Conservation (phyloP, 177 flowering plant species). For the Vitis hybrid region DNA sequence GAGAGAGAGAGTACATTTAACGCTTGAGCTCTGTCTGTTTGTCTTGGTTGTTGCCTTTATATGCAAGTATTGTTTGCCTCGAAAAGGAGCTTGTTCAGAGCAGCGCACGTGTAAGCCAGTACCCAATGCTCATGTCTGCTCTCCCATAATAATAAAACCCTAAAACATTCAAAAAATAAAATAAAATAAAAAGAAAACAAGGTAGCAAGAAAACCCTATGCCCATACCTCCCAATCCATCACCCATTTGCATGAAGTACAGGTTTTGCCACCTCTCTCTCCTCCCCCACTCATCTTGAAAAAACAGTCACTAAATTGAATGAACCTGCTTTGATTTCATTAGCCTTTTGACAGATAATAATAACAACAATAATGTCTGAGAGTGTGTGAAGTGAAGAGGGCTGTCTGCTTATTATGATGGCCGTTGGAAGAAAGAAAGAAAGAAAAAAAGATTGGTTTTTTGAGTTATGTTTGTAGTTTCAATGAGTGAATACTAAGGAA, state of each 20-base stretch:
- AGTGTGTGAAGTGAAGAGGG: neutral
- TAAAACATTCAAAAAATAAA: neutral
- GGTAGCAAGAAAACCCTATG: conserved; percentile 10
- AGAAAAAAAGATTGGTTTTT: neutral
- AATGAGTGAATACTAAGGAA: neutral
- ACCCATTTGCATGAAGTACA: conserved; percentile 6
- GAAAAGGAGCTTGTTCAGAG: conserved; percentile 58
- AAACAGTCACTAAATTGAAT: conserved; percentile 1
- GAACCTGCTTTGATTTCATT: neutral
- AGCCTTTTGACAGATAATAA: neutral
- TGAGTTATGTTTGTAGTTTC: neutral
- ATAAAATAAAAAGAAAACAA: conserved; percentile 13
- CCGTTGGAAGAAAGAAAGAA: neutral
- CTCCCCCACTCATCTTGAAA: conserved; percentile 6
- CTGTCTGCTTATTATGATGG: neutral
- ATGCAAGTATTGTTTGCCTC: conserved; percentile 35
- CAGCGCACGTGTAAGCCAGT: conserved; percentile 68
- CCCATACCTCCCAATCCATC: conserved; percentile 16
- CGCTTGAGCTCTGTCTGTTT: conserved; percentile 19
- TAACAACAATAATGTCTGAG: neutral
- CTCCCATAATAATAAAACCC: neutral
- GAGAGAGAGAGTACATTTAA: conserved; percentile 10
- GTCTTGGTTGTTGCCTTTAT: conserved; percentile 16
- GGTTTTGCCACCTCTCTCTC: conserved; percentile 1
- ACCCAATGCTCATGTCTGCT: conserved; percentile 24